Conservation (phyloP, 1,284 basidiomycete genomes). For the Thelephora terrestris region DNA sequence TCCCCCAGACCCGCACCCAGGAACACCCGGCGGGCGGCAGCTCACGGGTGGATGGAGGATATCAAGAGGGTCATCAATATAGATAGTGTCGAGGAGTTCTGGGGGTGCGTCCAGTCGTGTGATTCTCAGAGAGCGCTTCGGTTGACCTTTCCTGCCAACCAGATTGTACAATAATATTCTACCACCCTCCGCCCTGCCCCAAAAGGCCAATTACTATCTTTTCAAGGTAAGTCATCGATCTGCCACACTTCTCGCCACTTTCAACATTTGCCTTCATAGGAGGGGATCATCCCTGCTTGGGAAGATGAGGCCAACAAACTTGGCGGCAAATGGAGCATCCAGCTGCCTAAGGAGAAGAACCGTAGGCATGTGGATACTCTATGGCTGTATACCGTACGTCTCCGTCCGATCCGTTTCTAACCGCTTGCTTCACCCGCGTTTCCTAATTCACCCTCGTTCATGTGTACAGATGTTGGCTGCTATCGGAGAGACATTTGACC, state of each 20-base stretch:
- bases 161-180: slow-evolving; percentile 98
- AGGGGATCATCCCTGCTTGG: slow-evolving; percentile 94
- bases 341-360: slow-evolving; percentile 94
- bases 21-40: slow-evolving; percentile 56
- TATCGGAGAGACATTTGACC: slow-evolving; percentile 94
- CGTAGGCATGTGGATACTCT: slow-evolving; percentile 79
- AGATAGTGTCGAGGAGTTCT: slow-evolving; percentile 94
- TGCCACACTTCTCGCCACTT: slow-evolving; percentile 5
- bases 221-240: slow-evolving; percentile 62
- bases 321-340: slow-evolving; percentile 98
- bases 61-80: slow-evolving; percentile 92
- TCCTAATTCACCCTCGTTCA: background rate
- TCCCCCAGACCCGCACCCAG: slow-evolving; percentile 66
- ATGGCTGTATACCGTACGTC: slow-evolving; percentile 89
- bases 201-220: slow-evolving; percentile 97
- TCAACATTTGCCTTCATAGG: slow-evolving; percentile 32
- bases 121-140: slow-evolving; percentile 3
- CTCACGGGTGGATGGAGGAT: slow-evolving; percentile 93
- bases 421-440: background rate
- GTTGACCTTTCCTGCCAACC: slow-evolving; percentile 11
- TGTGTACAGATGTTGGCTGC: slow-evolving; percentile 84
- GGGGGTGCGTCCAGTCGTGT: slow-evolving; percentile 57
- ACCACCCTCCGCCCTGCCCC: slow-evolving; percentile 87
- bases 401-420: background rate
- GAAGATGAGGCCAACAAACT: slow-evolving; percentile 93